Base-by-base conservation (phyloP, 306 rosid species). In the Chamaecrista fasciculata region DNA sequence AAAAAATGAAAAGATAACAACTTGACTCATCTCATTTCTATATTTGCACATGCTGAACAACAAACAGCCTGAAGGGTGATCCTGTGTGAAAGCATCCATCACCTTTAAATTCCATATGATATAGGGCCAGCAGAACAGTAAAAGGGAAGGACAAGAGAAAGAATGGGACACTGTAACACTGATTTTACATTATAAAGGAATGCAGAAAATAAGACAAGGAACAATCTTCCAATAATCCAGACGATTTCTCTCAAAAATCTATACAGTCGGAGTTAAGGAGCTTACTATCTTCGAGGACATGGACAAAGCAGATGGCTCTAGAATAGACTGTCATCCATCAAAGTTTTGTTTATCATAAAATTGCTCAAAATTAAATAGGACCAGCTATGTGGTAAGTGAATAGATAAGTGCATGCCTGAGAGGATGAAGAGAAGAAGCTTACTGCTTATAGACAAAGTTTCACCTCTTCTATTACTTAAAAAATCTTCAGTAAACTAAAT, bases 281-380 rank as follows among this genome's bases (percentile, higher is more conserved):
- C n/a, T 66, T 28, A 75, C 53, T 6, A 34, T 34, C 31, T 11
- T 33, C 11, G n/a, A n/a, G n/a, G n/a, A n/a, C n/a, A n/a, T n/a
- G 28, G 48, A 39, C 29, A 68, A 59, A 28, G 57, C 39, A 67
- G 31, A 37, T 47, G 24, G 18, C 36, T n/a, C 33, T 23, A 21
- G 29, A 48, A 37, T 43, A 40, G 43, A 39, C 8, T 57, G 43
- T 47, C 72, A 18, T 26, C 31, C 50, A 46, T 43, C 53, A 66
- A 24, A 24, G 48, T 36, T 48, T n/a, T 8, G 21, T 4, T 60
- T 40, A 39, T 37, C n/a, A 37, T 50, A 23, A 39, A 68, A 50
- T 23, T 51, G 66, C 39, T 69, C 43, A 51, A 51, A 46, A 62
- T 76, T 47, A 68, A 60, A 49, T 12, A 15, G 39, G 40, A 29